Base-by-base conservation (phyloP, 202 grass and related monocot species). In the Panicum virgatum region DNA sequence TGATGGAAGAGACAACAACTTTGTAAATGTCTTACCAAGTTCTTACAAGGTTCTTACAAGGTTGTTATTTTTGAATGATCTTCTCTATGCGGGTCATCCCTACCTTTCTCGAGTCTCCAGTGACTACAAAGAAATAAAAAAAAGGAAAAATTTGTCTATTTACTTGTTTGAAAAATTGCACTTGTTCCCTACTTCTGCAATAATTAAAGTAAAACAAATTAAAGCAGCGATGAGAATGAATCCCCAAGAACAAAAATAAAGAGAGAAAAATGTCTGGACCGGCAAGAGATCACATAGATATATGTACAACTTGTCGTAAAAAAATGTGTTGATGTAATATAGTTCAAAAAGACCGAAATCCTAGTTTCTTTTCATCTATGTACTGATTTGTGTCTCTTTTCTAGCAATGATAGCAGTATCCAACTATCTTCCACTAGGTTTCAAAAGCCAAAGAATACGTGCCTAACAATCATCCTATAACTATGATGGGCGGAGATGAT, bases 371-470 rank as follows among this genome's bases (percentile, higher is more conserved):
- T n/a, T 50, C 68, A 72, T 72, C 26, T 48, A 34, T 34, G 3
- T 32, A 1, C 10, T 23, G 8, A 25, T 32, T 26, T 56, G 12
- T 44, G 51, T 48, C 53, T 20, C 40, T 23, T 36, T 26, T 37
- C 12, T 42, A 26, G 13, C 7, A 71, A 62, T 72, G 34, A 62
- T 79, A 52, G 42, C 53, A 67, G 26, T 43, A 77, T 82, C 78
- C 52, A 82, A 76, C 70, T 13, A 37, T 79, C 30, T 51, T 66
- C 30, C 58, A 66, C 69, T 29, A 62, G 27, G 22, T 30, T 20
- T 79, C 15, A 15, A 80, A 84, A 80, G 81, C 76, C 61, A 68
- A 52, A 84, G 45, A 54, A 76, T 80, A 75, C 69, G 81, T 66
- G 76, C 69, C 76, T 84, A 88, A 63, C 69, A 62, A 75, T 19